phyloP scores from a whole-genome alignment of 805 yeast species.

The Suhomyces sp. region DNA sequence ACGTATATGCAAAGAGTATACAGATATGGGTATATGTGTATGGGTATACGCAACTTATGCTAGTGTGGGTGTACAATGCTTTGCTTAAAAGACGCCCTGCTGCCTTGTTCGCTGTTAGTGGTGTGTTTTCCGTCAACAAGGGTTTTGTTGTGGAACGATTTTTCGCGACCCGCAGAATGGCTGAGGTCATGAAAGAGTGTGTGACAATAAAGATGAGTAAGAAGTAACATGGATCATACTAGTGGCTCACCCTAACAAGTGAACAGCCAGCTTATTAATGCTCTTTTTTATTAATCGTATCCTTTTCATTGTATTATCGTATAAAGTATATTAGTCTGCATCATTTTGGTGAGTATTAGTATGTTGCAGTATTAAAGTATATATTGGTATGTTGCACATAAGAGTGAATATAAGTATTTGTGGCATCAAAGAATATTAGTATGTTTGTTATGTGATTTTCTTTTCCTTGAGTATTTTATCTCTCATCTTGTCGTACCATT shows the following conservation, averaged over 20 bases:
- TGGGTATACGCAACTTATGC: background rate
- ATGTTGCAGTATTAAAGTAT: background rate
- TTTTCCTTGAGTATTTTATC: conserved; percentile 20
- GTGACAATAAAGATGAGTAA: background rate
- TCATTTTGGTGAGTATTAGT: background rate
- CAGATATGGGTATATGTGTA: background rate
- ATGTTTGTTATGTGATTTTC: background rate
- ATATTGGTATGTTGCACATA: background rate
- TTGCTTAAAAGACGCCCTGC: background rate
- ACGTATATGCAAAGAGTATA: background rate
- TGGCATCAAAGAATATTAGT: background rate
- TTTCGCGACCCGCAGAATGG: background rate
- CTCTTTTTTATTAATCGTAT: background rate
- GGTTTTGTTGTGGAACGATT: background rate
- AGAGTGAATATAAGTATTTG: too few species aligned
- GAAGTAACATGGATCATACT: too few species aligned
- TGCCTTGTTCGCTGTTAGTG: background rate
- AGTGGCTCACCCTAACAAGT: too few species aligned
- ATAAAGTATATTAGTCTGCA: background rate
- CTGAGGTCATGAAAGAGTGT: background rate
- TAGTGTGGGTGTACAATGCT: background rate
- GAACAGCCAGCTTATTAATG: too few species aligned
- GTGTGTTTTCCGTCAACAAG: background rate
- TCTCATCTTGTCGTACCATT: conserved; percentile 60
- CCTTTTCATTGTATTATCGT: too few species aligned